Conservation (phyloP, 176 grass and related monocot genomes). For the Triticum monococcum region DNA sequence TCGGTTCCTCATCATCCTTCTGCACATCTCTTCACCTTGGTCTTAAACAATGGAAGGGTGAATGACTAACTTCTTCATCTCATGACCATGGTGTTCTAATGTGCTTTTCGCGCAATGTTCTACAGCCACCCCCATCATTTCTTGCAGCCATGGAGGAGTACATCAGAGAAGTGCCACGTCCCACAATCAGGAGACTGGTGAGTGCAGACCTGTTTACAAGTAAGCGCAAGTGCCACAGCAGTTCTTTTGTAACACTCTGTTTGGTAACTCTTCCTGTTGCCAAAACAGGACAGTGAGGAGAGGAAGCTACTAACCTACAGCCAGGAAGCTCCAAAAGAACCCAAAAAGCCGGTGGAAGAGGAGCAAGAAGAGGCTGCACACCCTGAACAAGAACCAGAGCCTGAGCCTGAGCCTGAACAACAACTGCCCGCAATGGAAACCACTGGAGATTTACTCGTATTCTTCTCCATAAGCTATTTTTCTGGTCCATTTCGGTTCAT, state of each 20-base stretch:
- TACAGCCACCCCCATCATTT: conserved; percentile 86
- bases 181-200: conserved; percentile 58
- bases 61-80: not conserved
- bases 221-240: not conserved
- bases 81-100: conserved; percentile 15
- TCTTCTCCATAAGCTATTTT: not conserved
- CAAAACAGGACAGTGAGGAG: conserved; percentile 71
- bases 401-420: conserved; percentile 27
- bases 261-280: conserved; percentile 14
- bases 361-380: conserved; percentile 41
- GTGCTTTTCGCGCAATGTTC: not conserved
- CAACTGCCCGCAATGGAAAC: conserved; percentile 38
- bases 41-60: not conserved
- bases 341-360: conserved; percentile 24
- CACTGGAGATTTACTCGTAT: conserved; percentile 72
- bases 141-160: conserved; percentile 95
- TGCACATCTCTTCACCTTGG: not conserved
- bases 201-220: conserved; percentile 32
- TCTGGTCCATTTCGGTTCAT: not conserved
- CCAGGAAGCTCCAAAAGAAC: conserved; percentile 62
- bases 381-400: conserved; percentile 31
- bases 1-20: conserved; percentile 9
- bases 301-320: conserved; percentile 54
- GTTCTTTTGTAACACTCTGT: not conserved
- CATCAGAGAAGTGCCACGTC: conserved; percentile 77